Evolutionary conservation across 2,329 filamentous ascomycete species (phyloP).

Genomic region (Chaetomiaceae sp.): DNA sequence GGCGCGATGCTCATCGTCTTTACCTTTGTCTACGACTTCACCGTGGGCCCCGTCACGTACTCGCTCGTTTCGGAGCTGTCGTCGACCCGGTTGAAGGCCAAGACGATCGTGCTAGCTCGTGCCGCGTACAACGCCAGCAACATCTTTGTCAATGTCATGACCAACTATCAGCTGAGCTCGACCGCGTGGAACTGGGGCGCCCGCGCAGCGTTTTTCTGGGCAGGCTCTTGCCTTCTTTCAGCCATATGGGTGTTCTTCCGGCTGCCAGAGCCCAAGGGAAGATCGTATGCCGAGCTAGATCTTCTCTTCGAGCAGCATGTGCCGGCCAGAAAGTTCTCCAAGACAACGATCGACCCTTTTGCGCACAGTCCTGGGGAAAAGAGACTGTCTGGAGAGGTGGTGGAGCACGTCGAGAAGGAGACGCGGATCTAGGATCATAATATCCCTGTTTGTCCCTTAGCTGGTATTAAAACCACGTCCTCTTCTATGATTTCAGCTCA

Average conservation of each 20-base stretch:
- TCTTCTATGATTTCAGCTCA: no score
- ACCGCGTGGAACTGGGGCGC: conserved; percentile 36
- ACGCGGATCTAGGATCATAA: no score
- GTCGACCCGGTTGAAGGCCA: conserved; percentile 35
- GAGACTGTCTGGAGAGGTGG: neutral
- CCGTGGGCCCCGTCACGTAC: conserved; percentile 27
- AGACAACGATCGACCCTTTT: conserved; percentile 12
- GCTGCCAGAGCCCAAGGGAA: conserved; percentile 34
- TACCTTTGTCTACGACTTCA: conserved; percentile 25
- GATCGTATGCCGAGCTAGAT: conserved; percentile 30
- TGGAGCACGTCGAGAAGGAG: conserved; percentile 3
- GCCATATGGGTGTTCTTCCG: conserved; percentile 42
- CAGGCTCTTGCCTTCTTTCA: conserved; percentile 35
- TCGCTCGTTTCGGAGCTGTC: conserved; percentile 26
- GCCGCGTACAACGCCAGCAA: conserved; percentile 32
- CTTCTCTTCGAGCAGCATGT: conserved; percentile 28
- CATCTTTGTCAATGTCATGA: conserved; percentile 30
- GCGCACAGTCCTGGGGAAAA: neutral
- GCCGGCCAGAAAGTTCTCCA: conserved; percentile 16
- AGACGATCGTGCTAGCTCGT: conserved; percentile 38
- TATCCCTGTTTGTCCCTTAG: no score
- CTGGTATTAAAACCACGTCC: no score
- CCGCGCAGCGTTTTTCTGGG: conserved; percentile 36
- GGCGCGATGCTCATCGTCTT: conserved; percentile 24
- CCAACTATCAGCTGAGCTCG: conserved; percentile 22